Evolutionary conservation across 139 green algal genomes (phyloP).

Genomic region (Chlamydomonas sphaeroides): DNA sequence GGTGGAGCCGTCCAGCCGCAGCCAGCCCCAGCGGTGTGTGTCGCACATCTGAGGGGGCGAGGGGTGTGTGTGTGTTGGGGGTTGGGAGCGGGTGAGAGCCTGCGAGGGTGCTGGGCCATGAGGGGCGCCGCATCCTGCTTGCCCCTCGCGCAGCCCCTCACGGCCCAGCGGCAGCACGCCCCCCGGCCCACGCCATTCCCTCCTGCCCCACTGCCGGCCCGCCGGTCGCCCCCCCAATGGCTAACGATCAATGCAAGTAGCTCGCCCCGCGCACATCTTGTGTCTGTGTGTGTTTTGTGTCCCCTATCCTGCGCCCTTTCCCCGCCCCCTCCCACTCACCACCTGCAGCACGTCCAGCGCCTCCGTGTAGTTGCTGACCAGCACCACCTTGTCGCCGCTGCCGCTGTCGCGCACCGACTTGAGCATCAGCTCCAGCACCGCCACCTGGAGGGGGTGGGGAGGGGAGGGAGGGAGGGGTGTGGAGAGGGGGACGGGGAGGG

Average conservation of each 20-base stretch:
- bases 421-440: constrained; percentile 68
- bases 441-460: constrained; percentile 46
- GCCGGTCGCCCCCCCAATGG: too few relatives aligned
- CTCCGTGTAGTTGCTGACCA: constrained; percentile 87
- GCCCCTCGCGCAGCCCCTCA: too few relatives aligned
- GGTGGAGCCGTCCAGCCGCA: constrained; percentile 89
- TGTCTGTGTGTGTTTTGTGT: background rate
- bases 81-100: too few relatives aligned
- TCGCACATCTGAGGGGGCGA: constrained; percentile 77
- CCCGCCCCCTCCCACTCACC: constrained; percentile 8
- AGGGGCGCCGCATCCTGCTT: too few relatives aligned
- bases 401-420: constrained; percentile 54
- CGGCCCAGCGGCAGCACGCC: too few relatives aligned
- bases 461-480: background rate
- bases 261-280: background rate
- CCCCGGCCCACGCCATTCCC: too few relatives aligned
- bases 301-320: too few relatives aligned
- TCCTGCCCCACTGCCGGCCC: too few relatives aligned
- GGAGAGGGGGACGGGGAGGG: too few relatives aligned
- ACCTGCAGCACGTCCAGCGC: constrained; percentile 66
- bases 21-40: constrained; percentile 76
- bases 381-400: constrained; percentile 70
- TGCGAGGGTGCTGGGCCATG: too few relatives aligned
- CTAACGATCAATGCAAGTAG: too few relatives aligned
- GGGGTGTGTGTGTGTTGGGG: too few relatives aligned